A percentile compares a stretch with the other conserved stretches of the same genome.
Conservation (phyloP, 805 yeast species). For the Candida manassasensis region DNA sequence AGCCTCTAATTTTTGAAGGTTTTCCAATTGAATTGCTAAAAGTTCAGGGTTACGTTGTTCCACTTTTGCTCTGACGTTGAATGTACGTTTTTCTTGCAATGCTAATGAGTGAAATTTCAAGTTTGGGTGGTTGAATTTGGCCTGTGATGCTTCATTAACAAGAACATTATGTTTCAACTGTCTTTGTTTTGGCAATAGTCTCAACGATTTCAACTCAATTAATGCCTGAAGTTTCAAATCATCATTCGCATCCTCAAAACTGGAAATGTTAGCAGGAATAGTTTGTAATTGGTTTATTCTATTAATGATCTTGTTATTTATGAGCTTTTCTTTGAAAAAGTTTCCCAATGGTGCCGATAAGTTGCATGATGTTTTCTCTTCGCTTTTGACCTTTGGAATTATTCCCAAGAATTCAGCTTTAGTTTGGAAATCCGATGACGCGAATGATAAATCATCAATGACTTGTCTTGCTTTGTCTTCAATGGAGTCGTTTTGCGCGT, state of each 20-base stretch:
- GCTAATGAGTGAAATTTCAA: constrained; percentile 52
- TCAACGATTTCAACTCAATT: constrained; percentile 65
- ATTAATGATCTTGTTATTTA: constrained; percentile 49
- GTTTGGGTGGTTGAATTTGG: constrained; percentile 50
- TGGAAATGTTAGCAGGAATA: constrained; percentile 67
- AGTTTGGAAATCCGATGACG: constrained; percentile 16
- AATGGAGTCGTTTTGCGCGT: not conserved
- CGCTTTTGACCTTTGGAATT: not conserved
- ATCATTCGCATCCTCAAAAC: constrained; percentile 39
- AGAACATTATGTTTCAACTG: constrained; percentile 59
- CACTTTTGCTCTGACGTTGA: constrained; percentile 62
- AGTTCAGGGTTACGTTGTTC: constrained; percentile 71
- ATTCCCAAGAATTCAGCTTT: constrained; percentile 42
- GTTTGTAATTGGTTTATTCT: constrained; percentile 59
- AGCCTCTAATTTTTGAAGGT: constrained; percentile 59
- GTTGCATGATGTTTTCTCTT: constrained; percentile 11
- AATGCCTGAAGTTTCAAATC: constrained; percentile 60
- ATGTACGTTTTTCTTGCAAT: constrained; percentile 64
- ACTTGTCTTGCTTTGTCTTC: constrained; percentile 4
- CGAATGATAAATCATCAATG: constrained; percentile 4
- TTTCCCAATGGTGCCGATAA: constrained; percentile 44
- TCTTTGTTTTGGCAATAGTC: constrained; percentile 65
- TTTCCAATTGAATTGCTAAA: constrained; percentile 70
- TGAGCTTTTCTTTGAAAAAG: constrained; percentile 46
- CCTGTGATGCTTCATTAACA: constrained; percentile 47